Evolutionary conservation across 129 eudicot genomes (phyloP), one percentile per base, ranked within the genome.

Genomic region (Artemisia argyi): DNA sequence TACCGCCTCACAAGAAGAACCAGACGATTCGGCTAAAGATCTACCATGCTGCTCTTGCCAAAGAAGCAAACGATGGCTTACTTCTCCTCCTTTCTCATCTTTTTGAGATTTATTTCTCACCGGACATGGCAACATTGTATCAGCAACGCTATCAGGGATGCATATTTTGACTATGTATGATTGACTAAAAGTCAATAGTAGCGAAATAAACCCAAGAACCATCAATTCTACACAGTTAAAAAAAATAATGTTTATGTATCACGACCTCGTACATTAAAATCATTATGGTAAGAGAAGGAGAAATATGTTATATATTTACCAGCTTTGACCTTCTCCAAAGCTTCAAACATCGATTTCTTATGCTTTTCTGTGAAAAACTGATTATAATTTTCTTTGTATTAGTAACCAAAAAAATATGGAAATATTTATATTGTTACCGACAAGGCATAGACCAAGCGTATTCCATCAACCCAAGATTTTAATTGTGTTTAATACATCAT

Each of bases 191-290:
- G 93, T 89, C 73, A 91, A 81, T 16, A 84, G 73, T 51, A 92
- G 66, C 1, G 98, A 93, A 65, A 89, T 93, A 81, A 89, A 89
- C 18, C 98, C 98, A 2, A 93, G 81, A 80, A 93, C 76, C 98
- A 92, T 92, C 90, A 92, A 76, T 73, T 92, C 98, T 92, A 86
- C 85, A 76, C 48, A 65, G 67, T 63, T 63, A 30, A 6, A 63
- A 44, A 4, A 39, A 50, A 63, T 3, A 50, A 22, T 69, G 58
- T 28, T 71, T 57, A 12, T 24, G 53, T 14, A 19, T 55, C 56
- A 15, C 42, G 4, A 67, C 26, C 17, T 58, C 16, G 7, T 28
- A 28, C 59, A 1, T 55, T n/a, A 39, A n/a, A 11, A 70, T 24
- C 1, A 60, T 3, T 3, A 15, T 44, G 30, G n/a, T 16, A 51